phyloP scores from a whole-genome alignment of 2,329 filamentous ascomycete genomes.

The Fusarium sambucinum region DNA sequence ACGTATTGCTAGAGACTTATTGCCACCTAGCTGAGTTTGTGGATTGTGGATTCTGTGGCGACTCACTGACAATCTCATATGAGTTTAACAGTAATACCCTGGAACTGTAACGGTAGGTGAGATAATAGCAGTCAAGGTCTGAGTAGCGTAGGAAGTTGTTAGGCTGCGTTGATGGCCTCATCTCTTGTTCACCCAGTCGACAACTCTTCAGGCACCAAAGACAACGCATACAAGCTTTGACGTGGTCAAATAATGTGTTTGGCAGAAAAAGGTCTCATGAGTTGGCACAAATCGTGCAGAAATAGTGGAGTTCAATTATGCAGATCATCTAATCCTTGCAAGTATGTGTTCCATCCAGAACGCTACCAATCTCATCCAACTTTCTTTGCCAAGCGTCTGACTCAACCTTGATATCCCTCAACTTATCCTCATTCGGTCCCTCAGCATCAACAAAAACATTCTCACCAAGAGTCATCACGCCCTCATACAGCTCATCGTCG shows the following conservation, averaged over 20 bases:
- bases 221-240: background rate
- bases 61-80: too few relatives aligned
- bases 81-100: too few relatives aligned
- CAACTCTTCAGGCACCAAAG: background rate
- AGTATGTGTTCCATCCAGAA: conserved; percentile 37
- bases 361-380: conserved; percentile 39
- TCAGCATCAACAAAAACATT: conserved; percentile 44
- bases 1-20: too few relatives aligned
- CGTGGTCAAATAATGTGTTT: background rate
- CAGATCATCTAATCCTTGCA: background rate
- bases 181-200: background rate
- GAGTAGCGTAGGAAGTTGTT: too few relatives aligned
- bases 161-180: background rate
- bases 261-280: background rate
- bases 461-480: conserved; percentile 16
- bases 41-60: too few relatives aligned
- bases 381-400: conserved; percentile 41
- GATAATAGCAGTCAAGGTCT: too few relatives aligned
- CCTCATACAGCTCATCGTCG: conserved; percentile 7
- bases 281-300: background rate
- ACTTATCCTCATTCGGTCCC: conserved; percentile 37
- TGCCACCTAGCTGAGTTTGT: too few relatives aligned
- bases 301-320: background rate
- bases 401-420: conserved; percentile 23
- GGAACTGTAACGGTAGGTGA: too few relatives aligned